Evolutionary conservation across 768 basidiomycete species (phyloP).

Genomic region (Galerina sulciceps): DNA sequence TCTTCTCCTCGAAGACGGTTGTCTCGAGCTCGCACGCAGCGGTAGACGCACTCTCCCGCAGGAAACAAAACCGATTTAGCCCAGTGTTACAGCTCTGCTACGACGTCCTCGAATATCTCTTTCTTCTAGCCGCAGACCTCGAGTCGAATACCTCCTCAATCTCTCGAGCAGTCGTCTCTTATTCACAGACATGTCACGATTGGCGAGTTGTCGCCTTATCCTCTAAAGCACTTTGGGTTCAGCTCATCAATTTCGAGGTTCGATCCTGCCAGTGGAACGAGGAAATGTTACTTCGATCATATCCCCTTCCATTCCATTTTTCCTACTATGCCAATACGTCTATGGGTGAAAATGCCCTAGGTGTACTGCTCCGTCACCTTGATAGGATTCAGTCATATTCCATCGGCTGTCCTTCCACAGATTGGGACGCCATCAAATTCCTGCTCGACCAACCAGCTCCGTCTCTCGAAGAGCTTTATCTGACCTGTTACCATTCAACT

Average conservation of each 20-base stretch:
- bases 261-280: constrained; percentile 21
- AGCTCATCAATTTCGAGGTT: constrained; percentile 21
- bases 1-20: too few relatives aligned
- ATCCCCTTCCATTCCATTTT: constrained; percentile 17
- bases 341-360: constrained; percentile 1
- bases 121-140: constrained; percentile 17
- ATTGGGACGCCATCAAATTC: constrained; percentile 14
- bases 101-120: constrained; percentile 27
- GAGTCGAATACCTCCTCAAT: constrained; percentile 3
- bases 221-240: constrained; percentile 20
- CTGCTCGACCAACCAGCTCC: constrained; percentile 13
- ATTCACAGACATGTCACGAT: constrained; percentile 22
- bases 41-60: neutral
- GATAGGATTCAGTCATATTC: constrained; percentile 18
- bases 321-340: constrained; percentile 6
- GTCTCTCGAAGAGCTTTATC: constrained; percentile 10
- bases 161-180: constrained; percentile 14
- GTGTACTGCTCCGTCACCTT: constrained; percentile 16
- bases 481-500: constrained; percentile 10
- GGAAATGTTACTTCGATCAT: constrained; percentile 21
- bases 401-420: constrained; percentile 8
- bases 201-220: constrained; percentile 19
- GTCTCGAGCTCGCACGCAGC: too few relatives aligned
- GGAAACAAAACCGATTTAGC: constrained; percentile 13
- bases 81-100: constrained; percentile 17